Evolutionary conservation across 257 asterid species (phyloP).

Genomic region (Petunia axillaris): DNA sequence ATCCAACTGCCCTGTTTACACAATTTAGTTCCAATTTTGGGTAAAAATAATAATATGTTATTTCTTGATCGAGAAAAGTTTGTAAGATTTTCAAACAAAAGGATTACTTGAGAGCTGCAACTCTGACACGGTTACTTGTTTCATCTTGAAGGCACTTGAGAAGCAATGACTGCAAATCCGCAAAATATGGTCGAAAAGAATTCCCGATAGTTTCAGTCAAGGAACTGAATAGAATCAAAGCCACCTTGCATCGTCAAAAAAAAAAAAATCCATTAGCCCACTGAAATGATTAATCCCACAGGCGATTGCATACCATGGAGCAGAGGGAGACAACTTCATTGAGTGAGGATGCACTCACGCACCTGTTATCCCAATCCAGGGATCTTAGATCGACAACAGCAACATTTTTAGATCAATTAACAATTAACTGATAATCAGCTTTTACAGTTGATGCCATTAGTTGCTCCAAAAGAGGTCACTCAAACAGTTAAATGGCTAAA

Average conservation of each 20-base stretch:
- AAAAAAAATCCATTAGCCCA: slow-evolving; percentile 35
- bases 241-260: slow-evolving; percentile 64
- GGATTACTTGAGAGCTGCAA: slow-evolving; percentile 95
- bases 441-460: background rate
- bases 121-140: slow-evolving; percentile 90
- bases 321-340: background rate
- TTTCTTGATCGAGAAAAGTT: slow-evolving; percentile 14
- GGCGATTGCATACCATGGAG: background rate
- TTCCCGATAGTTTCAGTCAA: slow-evolving; percentile 98
- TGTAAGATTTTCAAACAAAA: slow-evolving; percentile 30
- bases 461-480: slow-evolving; percentile 6
- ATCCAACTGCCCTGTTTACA: slow-evolving; percentile 96
- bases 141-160: slow-evolving; percentile 97
- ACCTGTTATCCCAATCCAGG: slow-evolving; percentile 20
- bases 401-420: background rate
- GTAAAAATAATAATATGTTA: slow-evolving; percentile 29
- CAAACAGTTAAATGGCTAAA: background rate
- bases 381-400: background rate
- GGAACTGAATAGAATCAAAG: slow-evolving; percentile 97
- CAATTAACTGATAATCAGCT: background rate
- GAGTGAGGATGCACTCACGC: background rate
- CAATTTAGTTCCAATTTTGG: slow-evolving; percentile 32
- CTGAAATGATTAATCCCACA: slow-evolving; percentile 19
- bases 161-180: slow-evolving; percentile 80
- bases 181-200: slow-evolving; percentile 85